A percentile compares a stretch with the other conserved stretches of the same genome.
Conservation (phyloP, 2,329 filamentous ascomycete species). For the Aspergillus calidoustus region DNA sequence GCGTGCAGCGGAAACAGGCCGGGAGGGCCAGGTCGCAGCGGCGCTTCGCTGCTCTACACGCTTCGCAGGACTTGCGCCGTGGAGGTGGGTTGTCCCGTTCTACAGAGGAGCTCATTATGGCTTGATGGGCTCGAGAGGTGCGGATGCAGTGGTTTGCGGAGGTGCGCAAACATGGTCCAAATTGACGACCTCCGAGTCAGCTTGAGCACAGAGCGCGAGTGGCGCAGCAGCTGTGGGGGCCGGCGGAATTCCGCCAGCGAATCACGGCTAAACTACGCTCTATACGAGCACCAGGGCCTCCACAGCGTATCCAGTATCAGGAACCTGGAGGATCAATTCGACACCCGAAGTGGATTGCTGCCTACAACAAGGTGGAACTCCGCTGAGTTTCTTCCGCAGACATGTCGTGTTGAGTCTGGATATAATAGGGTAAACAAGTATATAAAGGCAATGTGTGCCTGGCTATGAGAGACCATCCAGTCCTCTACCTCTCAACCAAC, state of each 20-base stretch:
- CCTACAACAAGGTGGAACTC: constrained; percentile 2
- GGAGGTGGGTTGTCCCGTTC: constrained; percentile 50
- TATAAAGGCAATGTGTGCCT: not conserved
- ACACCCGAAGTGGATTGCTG: not conserved
- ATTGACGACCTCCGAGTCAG: not conserved
- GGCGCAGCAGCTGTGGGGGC: not conserved
- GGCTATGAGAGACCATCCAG: not conserved
- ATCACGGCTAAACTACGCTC: not conserved
- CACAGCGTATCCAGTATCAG: not conserved
- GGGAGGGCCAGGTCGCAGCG: constrained; percentile 60
- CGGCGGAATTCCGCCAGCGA: constrained; percentile 20
- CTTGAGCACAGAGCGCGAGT: not conserved
- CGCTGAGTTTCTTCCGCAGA: not conserved
- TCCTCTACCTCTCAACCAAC: not conserved
- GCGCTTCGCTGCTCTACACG: constrained; percentile 62
- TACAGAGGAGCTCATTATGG: constrained; percentile 26
- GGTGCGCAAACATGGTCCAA: too few relatives aligned
- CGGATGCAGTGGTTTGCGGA: too few relatives aligned
- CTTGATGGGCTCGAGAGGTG: not conserved
- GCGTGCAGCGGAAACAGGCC: constrained; percentile 57
- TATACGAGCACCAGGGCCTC: not conserved
- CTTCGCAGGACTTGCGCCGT: constrained; percentile 60
- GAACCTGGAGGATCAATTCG: too few relatives aligned
- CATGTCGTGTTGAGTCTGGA: not conserved
- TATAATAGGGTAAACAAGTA: not conserved